Evolutionary conservation across 1,284 basidiomycete species (phyloP), one percentile per base, ranked within the genome.

Genomic region (Leccinum laetum): DNA sequence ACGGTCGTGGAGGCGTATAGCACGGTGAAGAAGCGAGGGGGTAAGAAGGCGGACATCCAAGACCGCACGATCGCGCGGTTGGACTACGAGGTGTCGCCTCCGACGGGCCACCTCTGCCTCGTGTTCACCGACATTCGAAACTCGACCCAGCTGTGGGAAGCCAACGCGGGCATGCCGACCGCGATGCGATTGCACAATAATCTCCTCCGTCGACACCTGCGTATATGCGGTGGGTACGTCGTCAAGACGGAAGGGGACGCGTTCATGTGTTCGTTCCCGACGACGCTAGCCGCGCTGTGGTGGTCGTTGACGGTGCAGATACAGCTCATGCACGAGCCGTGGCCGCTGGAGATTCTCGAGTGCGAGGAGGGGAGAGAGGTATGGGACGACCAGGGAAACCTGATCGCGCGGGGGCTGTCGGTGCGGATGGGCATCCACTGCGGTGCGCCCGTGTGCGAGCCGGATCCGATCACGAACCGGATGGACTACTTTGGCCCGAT

Each of bases 181-280:
- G 96, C 97, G 2, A 98, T 99, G 86, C 88, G 91, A 46, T n/a
- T n/a, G n/a, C n/a, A n/a, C n/a, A n/a, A n/a, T n/a, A n/a, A n/a
- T n/a, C 82, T 99, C 14, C 84, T 99, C 65, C 90, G 97, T 24
- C 86, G 96, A 10, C 91, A 94, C 70, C 81, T 99, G 55, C 88
- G 97, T 37, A 84, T 93, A 61, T 97, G 96, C 73, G 96, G 96
- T 53, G 98, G 98, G 0, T 99, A 99, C 79, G 96, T 99, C 79
- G 97, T 99, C 73, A 99, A 99, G n/a, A n/a, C n/a, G n/a, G n/a
- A n/a, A n/a, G n/a, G n/a, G n/a, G 80, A 99, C 74, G 91, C 97
- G 0, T 99, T 99, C 83, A 98, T 99, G 94, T 96, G 97, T 59
- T 96, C 96, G 16, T 99, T 99, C 18, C 85, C 93, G 9, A 93